A percentile compares a stretch with the other conserved stretches of the same genome.
Conservation (phyloP, 1,284 basidiomycete species). For the Sanghuangporus weigelae region DNA sequence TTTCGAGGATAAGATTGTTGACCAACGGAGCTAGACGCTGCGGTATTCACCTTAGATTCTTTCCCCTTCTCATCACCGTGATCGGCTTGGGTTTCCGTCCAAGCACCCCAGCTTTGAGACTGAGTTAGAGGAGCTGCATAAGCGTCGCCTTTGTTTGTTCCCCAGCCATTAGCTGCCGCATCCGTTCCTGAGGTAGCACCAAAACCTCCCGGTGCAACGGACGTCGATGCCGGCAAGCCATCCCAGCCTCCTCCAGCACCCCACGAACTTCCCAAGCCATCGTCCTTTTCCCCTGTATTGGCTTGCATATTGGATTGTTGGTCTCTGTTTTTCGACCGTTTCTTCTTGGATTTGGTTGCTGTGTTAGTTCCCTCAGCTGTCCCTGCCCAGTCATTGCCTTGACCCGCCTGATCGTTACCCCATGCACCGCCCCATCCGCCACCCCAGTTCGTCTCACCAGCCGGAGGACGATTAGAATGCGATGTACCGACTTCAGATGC, state of each 20-base stretch:
- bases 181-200: conserved; percentile 4
- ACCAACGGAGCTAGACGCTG: conserved; percentile 4
- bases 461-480: not conserved
- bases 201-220: not conserved
- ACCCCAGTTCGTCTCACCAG: not conserved
- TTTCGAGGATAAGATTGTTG: conserved; percentile 12
- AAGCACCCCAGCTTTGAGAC: conserved; percentile 22
- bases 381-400: not conserved
- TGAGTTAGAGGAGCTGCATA: conserved; percentile 6
- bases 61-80: not conserved
- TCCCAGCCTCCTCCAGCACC: not conserved
- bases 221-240: not conserved
- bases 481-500: not conserved
- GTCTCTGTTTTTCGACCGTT: not conserved
- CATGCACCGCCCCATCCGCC: not conserved
- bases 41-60: conserved; percentile 12
- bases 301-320: not conserved
- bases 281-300: not conserved
- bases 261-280: conserved; percentile 12
- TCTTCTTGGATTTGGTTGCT: not conserved
- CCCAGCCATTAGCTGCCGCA: not conserved
- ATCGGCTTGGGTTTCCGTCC: not conserved
- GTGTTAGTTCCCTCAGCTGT: not conserved
- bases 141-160: not conserved
- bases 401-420: not conserved